Base-by-base conservation (phyloP, 2,329 filamentous ascomycete genomes). In the Botrytis galanthina region DNA sequence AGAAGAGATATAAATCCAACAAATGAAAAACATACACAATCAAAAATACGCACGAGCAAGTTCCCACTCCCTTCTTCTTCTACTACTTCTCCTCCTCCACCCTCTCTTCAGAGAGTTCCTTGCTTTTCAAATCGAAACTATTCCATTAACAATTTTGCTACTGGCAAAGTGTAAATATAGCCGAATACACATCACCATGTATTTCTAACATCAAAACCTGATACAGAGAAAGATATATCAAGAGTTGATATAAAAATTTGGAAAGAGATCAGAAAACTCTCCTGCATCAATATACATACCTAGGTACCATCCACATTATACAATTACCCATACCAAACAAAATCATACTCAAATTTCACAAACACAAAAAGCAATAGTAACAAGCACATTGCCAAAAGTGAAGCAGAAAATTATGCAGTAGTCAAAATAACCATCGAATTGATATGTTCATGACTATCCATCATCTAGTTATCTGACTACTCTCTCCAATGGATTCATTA, bases 361-460 rank as follows among this genome's bases (percentile, higher is more conserved):
- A 18, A 29, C n/a, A 57, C 14, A 9, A 29, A 16, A 18, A 29
- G 9, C 2, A 4, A 63, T 42, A 20, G 22, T n/a, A 63, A 16
- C 2, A 37, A 14, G 59, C 12, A 39, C 6, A 61, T 26, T 16
- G 0, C 12, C 35, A 42, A 14, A 42, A 0, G 32, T 22, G 5
- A 22, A 63, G n/a, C 39, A 46, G 37, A 32, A 44, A 32, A 39
- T 2, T 9, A 57, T 18, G 35, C 22, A 69, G n/a, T 35, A 69
- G 48, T 42, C 66, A 42, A 29, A 69, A 57, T 51, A 57, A 69
- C 48, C 18, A 57, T 69, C 20, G 48, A 69, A 32, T 68, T 68
- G 66, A 68, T 69, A 42, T 69, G n/a, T 32, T 69, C 48, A 69
- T 69, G 46, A 67, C 64, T 67, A 67, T 67, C 32, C 64, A 39